Base-by-base conservation (phyloP, 495 filamentous ascomycete genomes). In the Friedmanniomyces simplex region DNA sequence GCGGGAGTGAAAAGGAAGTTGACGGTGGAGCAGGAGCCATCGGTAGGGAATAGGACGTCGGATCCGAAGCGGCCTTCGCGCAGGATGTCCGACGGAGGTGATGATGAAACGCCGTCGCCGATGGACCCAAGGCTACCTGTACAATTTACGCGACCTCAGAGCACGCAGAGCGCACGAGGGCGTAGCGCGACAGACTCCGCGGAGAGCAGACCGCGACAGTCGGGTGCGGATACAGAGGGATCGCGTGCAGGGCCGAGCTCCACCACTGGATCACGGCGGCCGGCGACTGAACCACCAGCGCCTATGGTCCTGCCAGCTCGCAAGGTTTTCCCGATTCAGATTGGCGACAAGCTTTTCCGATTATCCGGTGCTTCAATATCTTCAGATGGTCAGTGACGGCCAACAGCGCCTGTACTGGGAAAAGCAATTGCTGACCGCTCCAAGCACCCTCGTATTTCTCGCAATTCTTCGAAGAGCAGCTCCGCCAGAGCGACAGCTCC, bases 381-480 rank as follows among this genome's bases (percentile, higher is more conserved):
- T 46, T 95, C 90, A 50, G 91, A 97, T 82, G 89, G 91, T 97
- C 71, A 77, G 87, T 83, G 55, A 42, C 28, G 28, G 28, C 28
- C 10, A 10, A 3, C 28, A n/a, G 3, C 4, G n/a, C 14, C 39
- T n/a, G 0, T 18, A 2, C 16, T 10, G 10, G 48, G 50, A 58
- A 16, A 21, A 42, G 45, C 18, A 43, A 32, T 26, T 26, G 25
- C 63, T 61, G 6, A 50, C 62, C 76, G 82, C 71, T 82, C 66
- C 69, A 67, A 97, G 91, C 91, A 72, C 91, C 91, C 64, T 96
- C 93, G 59, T 98, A 96, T 70, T 96, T 98, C 71, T 95, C 93
- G 21, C 85, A 86, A 60, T 96, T 90, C 73, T 98, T 98, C 73
- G 81, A 82, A 55, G 85, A 87, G 60, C 91, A 96, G 71, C 68